Percentiles rank a stretch among this genome's conserved stretches.
These are phyloP conservation scores for Leptomonas pyrrhocoris DNA, from an alignment of 208 protist genomes.

Conservation along the genomic window DNA sequence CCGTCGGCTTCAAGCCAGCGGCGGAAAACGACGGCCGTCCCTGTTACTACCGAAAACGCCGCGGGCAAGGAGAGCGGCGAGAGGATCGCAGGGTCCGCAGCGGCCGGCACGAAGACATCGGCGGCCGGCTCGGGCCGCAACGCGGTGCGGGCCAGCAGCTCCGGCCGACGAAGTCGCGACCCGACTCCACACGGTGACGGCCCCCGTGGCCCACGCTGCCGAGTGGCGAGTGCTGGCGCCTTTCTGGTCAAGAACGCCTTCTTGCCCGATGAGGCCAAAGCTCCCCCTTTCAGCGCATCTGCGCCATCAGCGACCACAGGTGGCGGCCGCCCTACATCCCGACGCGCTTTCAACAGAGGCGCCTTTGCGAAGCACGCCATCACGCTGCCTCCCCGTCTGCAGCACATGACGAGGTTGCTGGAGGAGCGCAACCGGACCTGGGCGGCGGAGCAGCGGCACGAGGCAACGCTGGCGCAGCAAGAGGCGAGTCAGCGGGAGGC, in stretches of 20 bases:
- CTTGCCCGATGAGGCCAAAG: background rate
- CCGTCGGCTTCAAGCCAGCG: background rate
- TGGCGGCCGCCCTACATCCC: background rate
- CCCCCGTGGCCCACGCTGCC: background rate
- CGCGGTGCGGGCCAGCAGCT: slow-evolving; percentile 15
- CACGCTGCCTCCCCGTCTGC: slow-evolving; percentile 38
- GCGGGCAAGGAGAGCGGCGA: slow-evolving; percentile 1
- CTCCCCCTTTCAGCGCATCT: background rate
- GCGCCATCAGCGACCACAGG: background rate
- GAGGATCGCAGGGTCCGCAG: background rate
- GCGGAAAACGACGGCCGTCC: background rate
- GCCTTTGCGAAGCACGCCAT: background rate
- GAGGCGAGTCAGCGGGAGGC: slow-evolving; percentile 35
- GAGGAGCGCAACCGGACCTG: slow-evolving; percentile 54
- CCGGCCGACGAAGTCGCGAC: background rate
- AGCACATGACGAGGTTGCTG: slow-evolving; percentile 37
- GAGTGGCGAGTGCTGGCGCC: slow-evolving; percentile 25
- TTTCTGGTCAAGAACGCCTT: slow-evolving; percentile 32
- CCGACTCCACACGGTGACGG: background rate
- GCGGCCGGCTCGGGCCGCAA: slow-evolving; percentile 23
- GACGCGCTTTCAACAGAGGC: no score
- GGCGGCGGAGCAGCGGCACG: slow-evolving; percentile 39
- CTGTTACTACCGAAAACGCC: background rate
- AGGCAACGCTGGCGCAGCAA: slow-evolving; percentile 41
- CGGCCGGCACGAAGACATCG: background rate